Conservation (phyloP, 129 eudicot species). For the Saussurea involucrata region DNA sequence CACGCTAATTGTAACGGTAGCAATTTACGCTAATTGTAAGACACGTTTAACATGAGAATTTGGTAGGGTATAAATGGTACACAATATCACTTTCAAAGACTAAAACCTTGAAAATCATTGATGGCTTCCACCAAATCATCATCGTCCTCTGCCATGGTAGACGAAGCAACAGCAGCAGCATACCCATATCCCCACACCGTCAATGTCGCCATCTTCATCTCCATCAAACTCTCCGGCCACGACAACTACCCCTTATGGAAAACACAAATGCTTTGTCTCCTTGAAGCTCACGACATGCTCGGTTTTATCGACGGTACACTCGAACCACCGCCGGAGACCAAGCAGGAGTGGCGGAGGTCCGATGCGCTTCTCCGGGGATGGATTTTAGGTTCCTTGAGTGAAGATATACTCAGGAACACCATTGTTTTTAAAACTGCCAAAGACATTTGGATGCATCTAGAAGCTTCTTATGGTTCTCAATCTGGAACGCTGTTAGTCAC, state of each 20-base stretch:
- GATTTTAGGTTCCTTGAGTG: conserved; percentile 31
- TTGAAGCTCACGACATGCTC: conserved; percentile 32
- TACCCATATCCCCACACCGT: conserved; percentile 25
- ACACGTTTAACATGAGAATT: conserved; percentile 6
- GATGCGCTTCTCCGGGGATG: conserved; percentile 39
- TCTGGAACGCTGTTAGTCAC: not conserved
- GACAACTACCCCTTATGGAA: conserved; percentile 26
- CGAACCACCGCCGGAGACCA: conserved; percentile 2
- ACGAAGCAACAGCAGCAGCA: conserved; percentile 10
- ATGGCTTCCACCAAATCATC: conserved; percentile 27
- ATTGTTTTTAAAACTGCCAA: conserved; percentile 17
- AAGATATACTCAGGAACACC: not conserved
- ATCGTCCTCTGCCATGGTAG: not conserved
- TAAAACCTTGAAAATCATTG: not conserved
- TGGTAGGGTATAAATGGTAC: conserved; percentile 1
- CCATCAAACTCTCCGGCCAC: conserved; percentile 24
- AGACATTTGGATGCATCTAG: conserved; percentile 22
- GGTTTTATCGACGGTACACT: conserved; percentile 23
- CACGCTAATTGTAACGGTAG: not conserved
- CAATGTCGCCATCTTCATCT: conserved; percentile 24
- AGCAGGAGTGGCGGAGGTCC: conserved; percentile 31
- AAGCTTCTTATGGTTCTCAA: conserved; percentile 4
- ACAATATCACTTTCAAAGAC: not conserved
- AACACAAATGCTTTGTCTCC: conserved; percentile 30
- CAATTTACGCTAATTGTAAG: not conserved